Evolutionary conservation across 2,329 filamentous ascomycete species (phyloP), one percentile per base, ranked within the genome.

Genomic region (Fusarium virguliforme): DNA sequence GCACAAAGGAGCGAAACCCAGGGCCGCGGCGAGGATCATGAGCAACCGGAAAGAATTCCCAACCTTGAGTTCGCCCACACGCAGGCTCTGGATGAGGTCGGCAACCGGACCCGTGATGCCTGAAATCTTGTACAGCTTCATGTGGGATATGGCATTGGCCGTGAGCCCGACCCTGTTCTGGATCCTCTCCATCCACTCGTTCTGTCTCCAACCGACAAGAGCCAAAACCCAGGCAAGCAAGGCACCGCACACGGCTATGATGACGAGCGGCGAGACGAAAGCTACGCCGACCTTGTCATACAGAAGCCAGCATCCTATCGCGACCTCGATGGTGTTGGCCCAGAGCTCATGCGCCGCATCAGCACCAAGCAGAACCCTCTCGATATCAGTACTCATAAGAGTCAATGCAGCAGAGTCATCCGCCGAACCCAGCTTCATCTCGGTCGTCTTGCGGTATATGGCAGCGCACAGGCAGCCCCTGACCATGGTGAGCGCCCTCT

Each of bases 321-420:
- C 81, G 4, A 85, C 80, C 65, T 87, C 81, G 1, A 86, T 65
- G 1, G 78, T 57, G 40, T 74, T 80, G 0, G 78, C 81, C 83
- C 83, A 85, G 5, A 81, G 63, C 28, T 84, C 81, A 51, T 85
- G 85, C 34, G 84, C 61, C 2, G 61, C 69, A 4, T 71, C 61
- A 4, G 79, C 74, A 1, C 81, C 84, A 0, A 70, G 48, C 2
- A 78, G 72, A 4, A 86, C 80, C 6, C 81, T 78, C 62, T 85
- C 84, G 9, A 86, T 77, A 53, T 87, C 85, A 4, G 83, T 80
- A 61, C 80, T 84, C 84, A 86, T 86, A 4, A 86, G 76, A 0
- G 85, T 85, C 46, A 86, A 67, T 0, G 83, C 79, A 0, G 82
- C 81, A 4, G 81, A 78, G n/a, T 83, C 79, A 35, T 82, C 79